Evolutionary conservation across 805 yeast species (phyloP), one percentile per base, ranked within the genome.

Genomic region (Wickerhamiella lipophila): DNA sequence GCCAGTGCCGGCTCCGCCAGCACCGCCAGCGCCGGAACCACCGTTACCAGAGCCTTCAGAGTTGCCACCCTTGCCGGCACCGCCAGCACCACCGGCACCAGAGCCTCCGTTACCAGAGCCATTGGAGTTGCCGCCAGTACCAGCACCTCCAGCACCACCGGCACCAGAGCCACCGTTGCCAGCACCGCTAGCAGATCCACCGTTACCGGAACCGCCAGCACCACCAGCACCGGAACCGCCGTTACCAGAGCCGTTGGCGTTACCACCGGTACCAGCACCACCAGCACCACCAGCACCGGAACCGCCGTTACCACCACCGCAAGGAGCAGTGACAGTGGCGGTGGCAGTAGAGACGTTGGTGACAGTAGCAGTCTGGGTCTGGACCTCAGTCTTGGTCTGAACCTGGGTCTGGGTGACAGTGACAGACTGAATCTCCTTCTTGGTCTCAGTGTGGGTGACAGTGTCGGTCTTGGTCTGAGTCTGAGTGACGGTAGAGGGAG

Each of bases 151-250:
- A n/a, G 38, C 38, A 32, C 38, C 38, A 32, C 38, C 38, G 11
- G 38, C 38, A 32, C 38, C 38, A 32, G 38, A 32, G 38, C 38
- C 38, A 15, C 38, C 38, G 19, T 32, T 32, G 38, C 38, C 38
- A 11, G 38, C 38, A 19, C 38, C n/a, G 38, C 38, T n/a, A 15
- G 21, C 19, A 32, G 38, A 9, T 4, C 38, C 38, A 15, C 38
- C 38, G 38, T 9, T n/a, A 32, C 38, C 38, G 15, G 38, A 32
- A 19, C 38, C 38, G 15, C 38, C 38, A n/a, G 11, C n/a, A 16
- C 38, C 38, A 32, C 15, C 18, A 11, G 15, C 38, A 15, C 19
- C n/a, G 19, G 18, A 15, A 15, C 38, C 38, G 19, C 38, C 38
- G 19, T 4, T n/a, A 15, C 38, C 38, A 15, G 38, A 32, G 38